These are phyloP conservation scores for Stereum hirsutum DNA, from an alignment of 1,284 basidiomycete species.

Conservation along the genomic window DNA sequence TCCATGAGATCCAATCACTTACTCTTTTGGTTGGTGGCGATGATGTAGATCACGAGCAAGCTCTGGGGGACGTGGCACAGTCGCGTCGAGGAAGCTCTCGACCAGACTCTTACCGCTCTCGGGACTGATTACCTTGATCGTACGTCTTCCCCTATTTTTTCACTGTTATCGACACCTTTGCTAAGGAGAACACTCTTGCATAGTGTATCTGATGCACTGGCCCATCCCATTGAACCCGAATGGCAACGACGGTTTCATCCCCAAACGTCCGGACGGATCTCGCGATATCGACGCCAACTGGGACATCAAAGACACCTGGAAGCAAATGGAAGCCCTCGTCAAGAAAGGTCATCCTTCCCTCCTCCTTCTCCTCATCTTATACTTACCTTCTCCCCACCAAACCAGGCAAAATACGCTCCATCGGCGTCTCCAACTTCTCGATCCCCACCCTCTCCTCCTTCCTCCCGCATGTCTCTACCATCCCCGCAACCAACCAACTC, in stretches of 20 bases:
- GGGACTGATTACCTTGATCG: conserved; percentile 74
- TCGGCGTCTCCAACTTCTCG: conserved; percentile 43
- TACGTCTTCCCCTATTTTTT: conserved; percentile 25
- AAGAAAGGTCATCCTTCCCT: conserved; percentile 38
- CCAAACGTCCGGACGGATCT: conserved; percentile 58
- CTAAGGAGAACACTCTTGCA: conserved; percentile 8
- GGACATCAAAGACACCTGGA: conserved; percentile 71
- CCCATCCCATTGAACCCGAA: conserved; percentile 69
- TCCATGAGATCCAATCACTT: no score
- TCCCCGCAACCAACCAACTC: conserved; percentile 1
- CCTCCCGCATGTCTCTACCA: not conserved
- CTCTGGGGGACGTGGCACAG: conserved; percentile 68
- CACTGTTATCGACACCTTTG: not conserved
- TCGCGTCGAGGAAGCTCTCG: conserved; percentile 64
- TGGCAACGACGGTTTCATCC: conserved; percentile 55
- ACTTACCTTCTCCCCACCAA: no score
- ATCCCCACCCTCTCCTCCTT: conserved; percentile 21
- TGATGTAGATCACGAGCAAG: conserved; percentile 52
- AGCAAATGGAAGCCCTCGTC: conserved; percentile 68
- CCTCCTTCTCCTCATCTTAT: not conserved
- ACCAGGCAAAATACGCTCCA: conserved; percentile 32
- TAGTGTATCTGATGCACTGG: conserved; percentile 79
- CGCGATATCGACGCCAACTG: conserved; percentile 62
- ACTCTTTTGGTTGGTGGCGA: no score
- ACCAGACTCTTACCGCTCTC: conserved; percentile 63